Evolutionary conservation across 805 yeast species (phyloP).

Genomic region (Lipomyces chichibuensis): DNA sequence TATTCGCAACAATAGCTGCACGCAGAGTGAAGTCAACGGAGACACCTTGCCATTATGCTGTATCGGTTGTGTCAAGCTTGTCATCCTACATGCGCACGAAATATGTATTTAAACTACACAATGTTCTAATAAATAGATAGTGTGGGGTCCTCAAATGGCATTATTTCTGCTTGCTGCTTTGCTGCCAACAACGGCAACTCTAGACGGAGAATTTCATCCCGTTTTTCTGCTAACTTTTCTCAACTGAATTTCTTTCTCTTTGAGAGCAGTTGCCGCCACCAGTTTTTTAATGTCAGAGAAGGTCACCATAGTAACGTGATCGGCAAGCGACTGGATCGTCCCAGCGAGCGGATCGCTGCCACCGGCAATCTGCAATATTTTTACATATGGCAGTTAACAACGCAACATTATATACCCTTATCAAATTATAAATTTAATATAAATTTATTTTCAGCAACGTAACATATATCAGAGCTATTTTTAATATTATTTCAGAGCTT

Average conservation of each 20-base stretch:
- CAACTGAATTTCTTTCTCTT: background rate
- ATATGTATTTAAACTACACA: background rate
- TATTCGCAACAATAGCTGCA: background rate
- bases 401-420: constrained; percentile 2
- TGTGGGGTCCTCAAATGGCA: too few relatives aligned
- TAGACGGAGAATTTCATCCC: background rate
- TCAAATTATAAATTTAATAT: background rate
- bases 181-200: background rate
- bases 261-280: background rate
- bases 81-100: background rate
- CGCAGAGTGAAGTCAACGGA: background rate
- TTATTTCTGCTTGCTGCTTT: background rate
- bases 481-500: background rate
- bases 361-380: background rate
- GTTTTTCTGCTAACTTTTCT: background rate
- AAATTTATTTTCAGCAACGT: constrained; percentile 4
- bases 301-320: too few relatives aligned
- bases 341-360: constrained; percentile 4
- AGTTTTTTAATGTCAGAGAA: too few relatives aligned
- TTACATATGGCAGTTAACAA: background rate
- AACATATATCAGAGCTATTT: constrained; percentile 5
- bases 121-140: background rate
- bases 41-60: background rate
- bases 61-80: background rate
- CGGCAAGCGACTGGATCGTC: too few relatives aligned